Evolutionary conservation across 2,329 filamentous ascomycete genomes (phyloP).

Genomic region (Aspergillus tubingensis): DNA sequence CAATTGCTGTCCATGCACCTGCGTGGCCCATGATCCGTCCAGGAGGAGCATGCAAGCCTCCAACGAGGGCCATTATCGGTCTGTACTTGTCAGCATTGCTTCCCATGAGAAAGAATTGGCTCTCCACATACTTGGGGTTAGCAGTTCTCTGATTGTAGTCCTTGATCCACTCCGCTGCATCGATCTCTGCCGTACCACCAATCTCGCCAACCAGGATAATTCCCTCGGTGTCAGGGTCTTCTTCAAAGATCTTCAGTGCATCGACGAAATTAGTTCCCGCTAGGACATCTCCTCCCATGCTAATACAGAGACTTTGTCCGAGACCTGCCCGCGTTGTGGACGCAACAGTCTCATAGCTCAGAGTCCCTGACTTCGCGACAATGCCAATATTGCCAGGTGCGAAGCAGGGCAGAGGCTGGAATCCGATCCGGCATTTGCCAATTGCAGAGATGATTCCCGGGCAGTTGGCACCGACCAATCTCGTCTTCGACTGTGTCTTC

Average conservation of each 20-base stretch:
- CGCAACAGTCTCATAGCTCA: slow-evolving; percentile 78
- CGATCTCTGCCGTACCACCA: slow-evolving; percentile 68
- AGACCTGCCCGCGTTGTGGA: slow-evolving; percentile 72
- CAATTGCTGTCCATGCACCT: slow-evolving; percentile 69
- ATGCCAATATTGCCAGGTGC: slow-evolving; percentile 70
- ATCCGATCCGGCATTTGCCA: slow-evolving; percentile 70
- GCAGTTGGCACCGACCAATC: slow-evolving; percentile 78
- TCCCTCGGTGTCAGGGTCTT: slow-evolving; percentile 68
- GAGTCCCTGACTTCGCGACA: slow-evolving; percentile 76
- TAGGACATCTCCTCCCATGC: slow-evolving; percentile 74
- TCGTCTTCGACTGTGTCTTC: slow-evolving; percentile 68
- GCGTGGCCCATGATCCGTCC: slow-evolving; percentile 77
- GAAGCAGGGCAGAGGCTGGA: slow-evolving; percentile 75
- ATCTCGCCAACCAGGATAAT: slow-evolving; percentile 74
- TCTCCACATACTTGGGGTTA: slow-evolving; percentile 62
- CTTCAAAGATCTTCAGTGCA: slow-evolving; percentile 65
- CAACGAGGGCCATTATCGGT: slow-evolving; percentile 72
- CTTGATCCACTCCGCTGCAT: slow-evolving; percentile 72
- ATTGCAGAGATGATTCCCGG: slow-evolving; percentile 77
- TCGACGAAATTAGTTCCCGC: slow-evolving; percentile 75
- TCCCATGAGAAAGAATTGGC: neutral
- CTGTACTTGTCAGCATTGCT: slow-evolving; percentile 41
- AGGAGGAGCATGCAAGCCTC: slow-evolving; percentile 63
- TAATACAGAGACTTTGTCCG: slow-evolving; percentile 75
- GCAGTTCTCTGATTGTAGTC: slow-evolving; percentile 60